Evolutionary conservation across 164 flowering plant genomes (phyloP).

Genomic region (Annona squamosa): DNA sequence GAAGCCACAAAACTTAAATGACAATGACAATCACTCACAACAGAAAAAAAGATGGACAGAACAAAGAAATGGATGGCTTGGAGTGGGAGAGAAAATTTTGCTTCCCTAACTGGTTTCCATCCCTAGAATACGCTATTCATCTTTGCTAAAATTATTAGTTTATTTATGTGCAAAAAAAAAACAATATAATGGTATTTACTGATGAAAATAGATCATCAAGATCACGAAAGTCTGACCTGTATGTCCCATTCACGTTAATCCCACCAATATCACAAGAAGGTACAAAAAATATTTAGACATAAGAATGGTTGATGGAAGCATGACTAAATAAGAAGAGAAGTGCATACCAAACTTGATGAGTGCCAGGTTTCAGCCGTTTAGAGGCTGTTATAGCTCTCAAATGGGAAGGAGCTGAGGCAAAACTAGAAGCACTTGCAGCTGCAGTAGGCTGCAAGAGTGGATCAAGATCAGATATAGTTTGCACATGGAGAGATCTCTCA

Average conservation of each 20-base stretch:
- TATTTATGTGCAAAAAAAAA: neutral
- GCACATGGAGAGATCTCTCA: slow-evolving; percentile 41
- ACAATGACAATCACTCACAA: too few species aligned
- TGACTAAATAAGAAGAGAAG: slow-evolving; percentile 2
- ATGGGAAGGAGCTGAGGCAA: slow-evolving; percentile 71
- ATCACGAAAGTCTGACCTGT: neutral
- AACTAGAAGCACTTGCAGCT: slow-evolving; percentile 55
- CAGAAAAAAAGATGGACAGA: too few species aligned
- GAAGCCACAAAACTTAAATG: too few species aligned
- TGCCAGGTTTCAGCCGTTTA: slow-evolving; percentile 69
- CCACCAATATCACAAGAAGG: neutral
- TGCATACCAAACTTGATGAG: slow-evolving; percentile 73
- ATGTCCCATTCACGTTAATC: neutral
- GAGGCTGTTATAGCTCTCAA: slow-evolving; percentile 87
- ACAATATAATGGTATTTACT: neutral
- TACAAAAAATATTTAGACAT: neutral
- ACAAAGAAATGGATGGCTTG: too few species aligned
- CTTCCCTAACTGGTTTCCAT: neutral
- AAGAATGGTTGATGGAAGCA: neutral
- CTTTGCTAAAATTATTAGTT: neutral
- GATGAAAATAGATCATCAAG: neutral
- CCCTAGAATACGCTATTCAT: neutral
- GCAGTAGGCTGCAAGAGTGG: slow-evolving; percentile 79
- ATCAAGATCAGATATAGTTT: slow-evolving; percentile 66
- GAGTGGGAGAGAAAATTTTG: too few species aligned